Evolutionary conservation across 2,329 filamentous ascomycete species (phyloP), one percentile per base, ranked within the genome.

Genomic region (Grosmannia clavigera): DNA sequence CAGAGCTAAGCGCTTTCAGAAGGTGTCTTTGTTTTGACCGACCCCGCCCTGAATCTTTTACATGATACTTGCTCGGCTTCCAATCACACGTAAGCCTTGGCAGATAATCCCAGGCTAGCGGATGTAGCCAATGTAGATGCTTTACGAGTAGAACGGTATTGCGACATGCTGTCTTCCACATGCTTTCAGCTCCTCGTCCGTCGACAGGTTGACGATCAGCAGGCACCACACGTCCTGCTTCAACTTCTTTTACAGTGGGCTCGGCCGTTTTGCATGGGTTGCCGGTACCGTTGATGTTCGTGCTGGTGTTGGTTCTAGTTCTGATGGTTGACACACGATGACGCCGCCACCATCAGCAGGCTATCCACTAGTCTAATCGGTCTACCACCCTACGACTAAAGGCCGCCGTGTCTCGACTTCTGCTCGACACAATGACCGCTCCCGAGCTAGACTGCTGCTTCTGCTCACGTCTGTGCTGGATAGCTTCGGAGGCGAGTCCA

Each of bases 121-220:
- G 22, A 22, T 22, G 22, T 22, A 22, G 22, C 22, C 22, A 22
- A 22, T 22, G 22, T 22, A 22, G 22, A 31, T 31, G 7, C 29
- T 31, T n/a, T n/a, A n/a, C n/a, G n/a, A n/a, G n/a, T n/a, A n/a
- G n/a, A n/a, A n/a, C n/a, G n/a, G n/a, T n/a, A n/a, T n/a, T n/a
- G n/a, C n/a, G n/a, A n/a, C n/a, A 31, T 48, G 29, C 43, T 25
- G 10, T 58, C 53, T 55, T 66, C 61, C 16, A 66, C 63, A 66
- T 5, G 60, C 54, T 51, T 67, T 63, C 51, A 79, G 67, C 62
- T 78, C 76, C 25, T 72, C 70, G 12, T 75, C 71, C 0, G 69
- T 70, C 0, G 78, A 78, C 70, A 79, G 69, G 60, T 80, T 79
- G 16, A 79, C 76, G 60, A 80, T 74, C 68, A 78, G 74, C 59